These are phyloP conservation scores for Cryptococcus jaspeensis DNA, from an alignment of 1,284 basidiomycete genomes.

Conservation along the genomic window DNA sequence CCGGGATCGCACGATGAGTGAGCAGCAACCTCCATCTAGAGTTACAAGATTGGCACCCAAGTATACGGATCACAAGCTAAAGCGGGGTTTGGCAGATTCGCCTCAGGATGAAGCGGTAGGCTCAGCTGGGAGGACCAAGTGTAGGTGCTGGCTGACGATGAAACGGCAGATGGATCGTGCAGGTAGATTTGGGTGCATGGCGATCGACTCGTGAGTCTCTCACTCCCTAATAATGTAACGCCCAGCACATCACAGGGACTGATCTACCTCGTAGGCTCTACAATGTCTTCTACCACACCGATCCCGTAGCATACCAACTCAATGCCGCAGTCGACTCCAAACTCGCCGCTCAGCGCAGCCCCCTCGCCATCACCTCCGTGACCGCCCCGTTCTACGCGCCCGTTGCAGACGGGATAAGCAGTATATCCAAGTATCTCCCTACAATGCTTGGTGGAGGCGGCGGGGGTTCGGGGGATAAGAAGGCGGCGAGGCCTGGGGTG, in stretches of 20 bases:
- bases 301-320: slow-evolving; percentile 55
- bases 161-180: slow-evolving; percentile 50
- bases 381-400: slow-evolving; percentile 49
- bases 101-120: slow-evolving; percentile 54
- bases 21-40: slow-evolving; percentile 17
- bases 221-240: not conserved
- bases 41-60: too few species aligned
- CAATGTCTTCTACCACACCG: slow-evolving; percentile 58
- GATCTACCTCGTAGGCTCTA: slow-evolving; percentile 33
- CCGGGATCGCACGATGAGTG: slow-evolving; percentile 53
- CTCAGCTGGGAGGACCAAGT: not conserved
- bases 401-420: slow-evolving; percentile 35
- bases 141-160: slow-evolving; percentile 5
- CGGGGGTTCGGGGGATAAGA: slow-evolving; percentile 19
- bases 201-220: slow-evolving; percentile 51
- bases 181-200: slow-evolving; percentile 57
- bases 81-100: slow-evolving; percentile 34
- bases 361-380: slow-evolving; percentile 53
- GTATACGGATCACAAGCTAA: not conserved
- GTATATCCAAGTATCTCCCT: slow-evolving; percentile 43
- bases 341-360: slow-evolving; percentile 48
- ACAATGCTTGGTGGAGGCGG: slow-evolving; percentile 25
- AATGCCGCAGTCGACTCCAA: slow-evolving; percentile 48
- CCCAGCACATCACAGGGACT: not conserved
- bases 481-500: slow-evolving; percentile 34